phyloP scores from a whole-genome alignment of 2,329 filamentous ascomycete genomes.

The Akanthomyces uredinophilus region DNA sequence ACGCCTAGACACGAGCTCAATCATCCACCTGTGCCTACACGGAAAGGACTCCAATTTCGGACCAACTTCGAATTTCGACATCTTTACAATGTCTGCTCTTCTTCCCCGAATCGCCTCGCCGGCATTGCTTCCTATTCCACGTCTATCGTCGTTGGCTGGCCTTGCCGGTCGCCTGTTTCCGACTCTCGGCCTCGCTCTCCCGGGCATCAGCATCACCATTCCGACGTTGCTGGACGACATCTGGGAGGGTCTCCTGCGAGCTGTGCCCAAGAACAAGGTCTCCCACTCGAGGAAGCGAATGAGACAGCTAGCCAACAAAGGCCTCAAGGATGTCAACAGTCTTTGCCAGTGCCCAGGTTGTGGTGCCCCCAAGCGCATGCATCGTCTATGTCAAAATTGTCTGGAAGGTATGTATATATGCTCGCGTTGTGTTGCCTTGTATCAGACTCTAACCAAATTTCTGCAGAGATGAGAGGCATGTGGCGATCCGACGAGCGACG shows the following conservation, averaged over 20 bases:
- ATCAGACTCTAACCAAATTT: conserved; percentile 12
- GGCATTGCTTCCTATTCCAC: conserved; percentile 35
- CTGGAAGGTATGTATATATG: conserved; percentile 62
- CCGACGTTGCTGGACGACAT: conserved; percentile 68
- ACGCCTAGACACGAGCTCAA: background rate
- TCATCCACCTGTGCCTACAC: background rate
- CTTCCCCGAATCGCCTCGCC: conserved; percentile 49
- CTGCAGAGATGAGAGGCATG: conserved; percentile 41
- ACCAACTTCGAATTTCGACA: conserved; percentile 4
- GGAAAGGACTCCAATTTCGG: background rate
- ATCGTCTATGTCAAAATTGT: conserved; percentile 83
- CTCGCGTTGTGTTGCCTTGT: too few relatives aligned
- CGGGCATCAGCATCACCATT: conserved; percentile 52
- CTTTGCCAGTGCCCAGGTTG: conserved; percentile 88
- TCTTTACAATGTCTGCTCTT: conserved; percentile 45
- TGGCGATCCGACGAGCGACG: conserved; percentile 26
- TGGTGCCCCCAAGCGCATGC: conserved; percentile 80
- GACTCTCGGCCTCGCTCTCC: conserved; percentile 52
- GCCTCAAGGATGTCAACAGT: conserved; percentile 79
- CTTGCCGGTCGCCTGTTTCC: conserved; percentile 45
- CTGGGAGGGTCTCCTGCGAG: conserved; percentile 87
- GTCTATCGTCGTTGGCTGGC: conserved; percentile 38
- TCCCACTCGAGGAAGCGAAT: conserved; percentile 93
- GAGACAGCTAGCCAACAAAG: conserved; percentile 93
- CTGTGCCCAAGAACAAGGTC: conserved; percentile 98